These are phyloP conservation scores for Globisporangium sylvaticum DNA, from an alignment of 352 stramenopile genomes.

Conservation along the genomic window DNA sequence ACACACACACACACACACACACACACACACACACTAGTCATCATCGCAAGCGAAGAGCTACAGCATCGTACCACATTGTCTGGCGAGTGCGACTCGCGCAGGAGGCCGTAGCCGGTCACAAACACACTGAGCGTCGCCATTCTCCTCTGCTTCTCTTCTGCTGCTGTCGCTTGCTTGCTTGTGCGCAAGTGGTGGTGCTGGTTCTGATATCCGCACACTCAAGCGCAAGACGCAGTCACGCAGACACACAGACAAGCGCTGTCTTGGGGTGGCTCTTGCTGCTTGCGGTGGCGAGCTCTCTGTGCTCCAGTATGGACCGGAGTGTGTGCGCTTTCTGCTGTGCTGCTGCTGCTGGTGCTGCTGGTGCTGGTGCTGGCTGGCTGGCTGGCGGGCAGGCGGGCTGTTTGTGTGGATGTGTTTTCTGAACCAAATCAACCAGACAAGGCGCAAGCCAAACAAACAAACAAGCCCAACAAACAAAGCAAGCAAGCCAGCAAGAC, in stretches of 20 bases:
- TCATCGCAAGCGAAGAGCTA: not conserved
- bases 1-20: too few species aligned
- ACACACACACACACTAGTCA: not conserved
- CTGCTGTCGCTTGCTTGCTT: not conserved
- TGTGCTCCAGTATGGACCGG: not conserved
- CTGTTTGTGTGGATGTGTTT: conserved; percentile 3
- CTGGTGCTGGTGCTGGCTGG: not conserved
- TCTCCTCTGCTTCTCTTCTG: not conserved
- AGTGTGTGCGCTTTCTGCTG: not conserved
- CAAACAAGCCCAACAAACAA: not conserved
- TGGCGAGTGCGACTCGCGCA: conserved; percentile 42
- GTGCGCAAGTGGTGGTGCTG: conserved; percentile 1
- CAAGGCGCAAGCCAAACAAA: not conserved
- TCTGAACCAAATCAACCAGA: conserved; percentile 15
- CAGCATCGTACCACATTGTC: conserved; percentile 42
- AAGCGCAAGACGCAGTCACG: not conserved
- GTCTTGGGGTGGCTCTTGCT: not conserved
- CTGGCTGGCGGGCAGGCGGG: conserved; percentile 5
- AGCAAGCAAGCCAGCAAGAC: not conserved
- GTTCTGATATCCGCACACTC: not conserved
- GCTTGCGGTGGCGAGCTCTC: not conserved
- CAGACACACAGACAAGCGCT: not conserved
- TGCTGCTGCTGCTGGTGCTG: not conserved
- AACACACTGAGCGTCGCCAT: conserved; percentile 74
- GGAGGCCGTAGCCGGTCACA: conserved; percentile 70